A percentile compares a stretch with the other conserved stretches of the same genome.
phyloP scores from a whole-genome alignment of 371 early-diverging fungal species.

The Haplosporangium sp. region DNA sequence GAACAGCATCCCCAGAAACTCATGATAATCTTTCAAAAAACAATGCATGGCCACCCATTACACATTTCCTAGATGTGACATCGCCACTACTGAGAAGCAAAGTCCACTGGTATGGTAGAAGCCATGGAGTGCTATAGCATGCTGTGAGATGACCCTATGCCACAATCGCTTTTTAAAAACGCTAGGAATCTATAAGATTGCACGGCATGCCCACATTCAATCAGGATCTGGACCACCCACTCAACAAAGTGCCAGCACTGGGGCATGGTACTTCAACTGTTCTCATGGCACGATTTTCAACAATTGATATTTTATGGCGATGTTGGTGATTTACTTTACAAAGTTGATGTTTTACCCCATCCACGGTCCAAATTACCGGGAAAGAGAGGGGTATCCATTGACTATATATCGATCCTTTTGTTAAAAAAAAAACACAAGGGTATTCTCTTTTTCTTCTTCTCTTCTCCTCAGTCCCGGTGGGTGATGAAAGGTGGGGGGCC shows the following conservation, averaged over 20 bases:
- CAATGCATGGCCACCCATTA: not conserved
- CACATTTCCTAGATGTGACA: not conserved
- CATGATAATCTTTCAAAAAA: not conserved
- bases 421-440: not conserved
- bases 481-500: not conserved
- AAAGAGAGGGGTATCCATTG: constrained; percentile 11
- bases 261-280: too few species aligned
- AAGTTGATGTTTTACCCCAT: constrained; percentile 1
- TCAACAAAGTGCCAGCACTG: too few species aligned
- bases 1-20: constrained; percentile 2
- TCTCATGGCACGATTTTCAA: too few species aligned
- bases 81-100: not conserved
- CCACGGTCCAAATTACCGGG: constrained; percentile 3
- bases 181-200: too few species aligned
- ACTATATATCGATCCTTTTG: constrained; percentile 1
- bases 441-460: not conserved
- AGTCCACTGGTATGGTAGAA: not conserved
- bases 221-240: too few species aligned
- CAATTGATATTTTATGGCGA: too few species aligned
- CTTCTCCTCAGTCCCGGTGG: not conserved
- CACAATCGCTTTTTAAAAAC: too few species aligned
- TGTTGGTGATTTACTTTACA: constrained; percentile 19
- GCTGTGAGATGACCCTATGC: too few species aligned
- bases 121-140: too few species aligned
- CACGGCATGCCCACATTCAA: too few species aligned